A percentile compares a stretch with the other conserved stretches of the same genome.
Evolutionary conservation across 805 yeast species (phyloP).

Genomic region (Candida khao-thaluensis): DNA sequence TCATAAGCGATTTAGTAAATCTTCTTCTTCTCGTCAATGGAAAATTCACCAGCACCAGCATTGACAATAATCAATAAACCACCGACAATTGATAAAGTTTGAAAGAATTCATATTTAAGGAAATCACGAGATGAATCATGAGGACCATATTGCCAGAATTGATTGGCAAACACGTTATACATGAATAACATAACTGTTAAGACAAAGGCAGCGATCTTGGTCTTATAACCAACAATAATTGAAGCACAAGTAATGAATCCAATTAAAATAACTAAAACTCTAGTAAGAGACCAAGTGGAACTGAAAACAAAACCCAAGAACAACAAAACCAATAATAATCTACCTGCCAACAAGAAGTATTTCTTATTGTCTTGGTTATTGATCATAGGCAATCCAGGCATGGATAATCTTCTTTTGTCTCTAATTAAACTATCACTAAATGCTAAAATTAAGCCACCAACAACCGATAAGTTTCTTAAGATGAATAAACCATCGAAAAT

Average conservation of each 20-base stretch:
- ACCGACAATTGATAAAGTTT: constrained; percentile 91
- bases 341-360: constrained; percentile 82
- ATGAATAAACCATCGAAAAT: constrained; percentile 78
- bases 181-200: constrained; percentile 67
- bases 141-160: constrained; percentile 79
- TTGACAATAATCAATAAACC: constrained; percentile 87
- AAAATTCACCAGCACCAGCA: constrained; percentile 94
- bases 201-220: constrained; percentile 78
- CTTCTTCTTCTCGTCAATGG: constrained; percentile 94
- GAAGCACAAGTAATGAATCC: constrained; percentile 72
- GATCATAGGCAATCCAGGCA: constrained; percentile 78
- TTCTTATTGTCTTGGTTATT: constrained; percentile 72
- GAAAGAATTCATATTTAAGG: constrained; percentile 89
- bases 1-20: constrained; percentile 67
- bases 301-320: constrained; percentile 83
- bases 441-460: constrained; percentile 89
- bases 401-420: constrained; percentile 60
- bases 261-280: constrained; percentile 61
- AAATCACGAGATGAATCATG: constrained; percentile 81
- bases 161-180: constrained; percentile 78
- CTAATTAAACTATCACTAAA: constrained; percentile 82
- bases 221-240: constrained; percentile 89
- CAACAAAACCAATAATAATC: constrained; percentile 78
- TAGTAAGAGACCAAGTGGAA: constrained; percentile 66
- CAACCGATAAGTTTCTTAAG: constrained; percentile 81